Evolutionary conservation across 2,329 filamentous ascomycete species (phyloP), one percentile per base, ranked within the genome.

Genomic region (Ophiosphaerella narmari): DNA sequence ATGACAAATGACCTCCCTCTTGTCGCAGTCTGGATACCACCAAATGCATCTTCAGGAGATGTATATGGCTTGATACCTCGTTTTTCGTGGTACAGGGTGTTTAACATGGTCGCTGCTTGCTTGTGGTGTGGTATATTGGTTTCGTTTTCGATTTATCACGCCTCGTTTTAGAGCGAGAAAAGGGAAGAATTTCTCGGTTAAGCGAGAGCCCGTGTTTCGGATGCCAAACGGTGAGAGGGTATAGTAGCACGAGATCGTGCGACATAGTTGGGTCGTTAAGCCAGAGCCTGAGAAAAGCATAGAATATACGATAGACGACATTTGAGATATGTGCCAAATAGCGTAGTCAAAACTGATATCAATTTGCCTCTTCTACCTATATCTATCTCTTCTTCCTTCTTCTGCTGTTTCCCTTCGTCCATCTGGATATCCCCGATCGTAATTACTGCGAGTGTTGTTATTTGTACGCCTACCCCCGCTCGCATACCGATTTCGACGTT

Each of bases 231-330:
- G 55, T 3, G 48, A 51, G 7, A 44, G 47, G 18, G 55, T 59
- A 36, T 46, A 59, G 39, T 56, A 42, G 46, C 55, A 59, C 42
- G 55, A 56, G 39, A 56, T 50, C 37, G 47, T 50, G 9, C 49
- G 52, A 47, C 52, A 40, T 43, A 46, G 39, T 39, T 56, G 35
- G 47, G 35, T 45, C 44, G 53, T 44, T 2, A 45, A 50, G 37
- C 37, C 21, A 13, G 47, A 50, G 43, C 43, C 45, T 6, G 51
- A 52, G 8, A 50, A 47, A 43, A 29, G 45, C 7, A 34, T 11
- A 13, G 18, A 32, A 2, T 46, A 46, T 36, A 24, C 37, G 16
- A 24, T 39, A 26, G 24, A 46, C 13, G 48, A 46, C 32, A 31
- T 33, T 4, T 39, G 35, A 43, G 35, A 8, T 29, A 8, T 29